Evolutionary conservation across 805 yeast genomes (phyloP), one percentile per base, ranked within the genome.

Genomic region (Cyberlindnera subsufficiens): DNA sequence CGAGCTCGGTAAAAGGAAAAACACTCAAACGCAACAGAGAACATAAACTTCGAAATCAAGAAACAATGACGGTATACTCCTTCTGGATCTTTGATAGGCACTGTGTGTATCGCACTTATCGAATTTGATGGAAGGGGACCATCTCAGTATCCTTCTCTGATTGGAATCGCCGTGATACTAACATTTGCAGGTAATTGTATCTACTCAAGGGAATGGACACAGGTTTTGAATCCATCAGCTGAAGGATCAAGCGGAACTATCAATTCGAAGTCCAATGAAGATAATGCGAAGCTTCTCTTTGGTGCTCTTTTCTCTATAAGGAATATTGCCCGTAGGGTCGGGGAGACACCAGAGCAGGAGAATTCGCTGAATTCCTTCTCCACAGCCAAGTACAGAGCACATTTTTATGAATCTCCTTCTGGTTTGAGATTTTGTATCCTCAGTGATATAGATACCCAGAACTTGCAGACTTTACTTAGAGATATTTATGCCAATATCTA

Each of bases 71-170:
- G 32, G 79, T 89, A 37, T 82, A 82, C 66, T 86, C 96, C 10
- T 84, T 90, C 58, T 86, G 89, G 86, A 77, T 91, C 42, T 91
- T 84, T 59, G 97, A 91, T 61, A 75, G 93, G 59, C 97, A 91
- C 65, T 86, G 97, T 64, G 67, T 39, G 75, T 60, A 20, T 18
- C 17, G 5, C 13, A 3, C 4, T 2, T 16, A 22, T 22, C 8
- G 1, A 22, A 9, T 9, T 22, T 4, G 27, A 22, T 10, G 8
- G 10, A 22, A 9, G 27, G 11, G 27, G 11, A 22, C 11, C 11
- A 22, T 22, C 27, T 22, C 3, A 22, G 10, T 22, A 22, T n/a
- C 38, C 32, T 13, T 17, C n/a, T 22, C 20, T 13, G 1, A 19
- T 14, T 17, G 6, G n/a, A 10, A 17, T 18, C 14, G 11, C 40